phyloP scores from a whole-genome alignment of 2,329 filamentous ascomycete genomes.

The Ilyonectria mors-panacis region DNA sequence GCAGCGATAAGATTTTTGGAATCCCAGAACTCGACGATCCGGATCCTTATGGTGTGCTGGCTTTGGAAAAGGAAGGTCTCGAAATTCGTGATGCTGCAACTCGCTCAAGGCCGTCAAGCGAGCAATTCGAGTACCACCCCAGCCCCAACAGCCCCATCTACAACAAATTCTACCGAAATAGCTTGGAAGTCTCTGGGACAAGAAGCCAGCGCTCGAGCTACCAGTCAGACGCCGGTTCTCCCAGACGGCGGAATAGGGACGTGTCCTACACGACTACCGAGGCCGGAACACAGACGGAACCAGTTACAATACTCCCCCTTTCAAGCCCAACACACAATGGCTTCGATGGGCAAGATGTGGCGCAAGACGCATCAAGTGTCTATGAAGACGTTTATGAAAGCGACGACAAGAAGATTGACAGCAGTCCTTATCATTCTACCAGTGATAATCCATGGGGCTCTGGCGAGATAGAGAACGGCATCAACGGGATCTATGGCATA shows the following conservation, averaged over 20 bases:
- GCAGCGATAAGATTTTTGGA: constrained; percentile 50
- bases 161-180: constrained; percentile 53
- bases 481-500: not conserved
- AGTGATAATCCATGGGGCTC: constrained; percentile 18
- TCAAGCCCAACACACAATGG: constrained; percentile 7
- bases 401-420: not conserved
- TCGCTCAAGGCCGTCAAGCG: constrained; percentile 52
- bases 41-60: constrained; percentile 56
- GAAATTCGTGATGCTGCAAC: constrained; percentile 56
- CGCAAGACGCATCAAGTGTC: constrained; percentile 23
- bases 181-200: constrained; percentile 37
- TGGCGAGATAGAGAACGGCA: not conserved
- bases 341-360: not conserved
- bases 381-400: constrained; percentile 35
- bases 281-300: constrained; percentile 48
- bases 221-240: constrained; percentile 35
- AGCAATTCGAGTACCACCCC: constrained; percentile 55
- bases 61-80: constrained; percentile 54
- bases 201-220: constrained; percentile 43
- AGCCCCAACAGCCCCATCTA: constrained; percentile 56
- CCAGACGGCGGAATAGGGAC: constrained; percentile 27
- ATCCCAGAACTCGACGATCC: constrained; percentile 56
- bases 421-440: constrained; percentile 12
- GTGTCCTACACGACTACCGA: constrained; percentile 43
- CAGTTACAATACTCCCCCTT: constrained; percentile 34